Evolutionary conservation across 371 early-diverging fungal genomes (phyloP).

Genomic region (Lichtheimia ornata): DNA sequence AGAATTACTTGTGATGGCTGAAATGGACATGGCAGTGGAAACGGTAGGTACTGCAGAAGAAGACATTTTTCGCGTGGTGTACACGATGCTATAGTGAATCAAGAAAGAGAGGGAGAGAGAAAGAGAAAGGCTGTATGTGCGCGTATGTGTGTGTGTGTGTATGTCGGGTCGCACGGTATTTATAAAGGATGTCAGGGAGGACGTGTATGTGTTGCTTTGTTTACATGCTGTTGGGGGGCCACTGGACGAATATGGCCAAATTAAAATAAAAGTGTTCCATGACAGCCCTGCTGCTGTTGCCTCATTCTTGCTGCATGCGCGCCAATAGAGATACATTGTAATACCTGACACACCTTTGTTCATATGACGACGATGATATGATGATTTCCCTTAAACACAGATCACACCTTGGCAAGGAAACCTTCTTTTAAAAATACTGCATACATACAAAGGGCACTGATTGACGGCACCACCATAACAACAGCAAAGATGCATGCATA

Average conservation of each 20-base stretch:
- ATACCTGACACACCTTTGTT: constrained; percentile 4
- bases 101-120: background rate
- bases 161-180: too few species aligned
- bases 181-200: too few species aligned
- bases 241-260: constrained; percentile 4
- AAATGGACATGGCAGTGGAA: constrained; percentile 34
- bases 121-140: background rate
- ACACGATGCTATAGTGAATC: background rate
- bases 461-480: background rate
- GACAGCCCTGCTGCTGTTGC: constrained; percentile 4
- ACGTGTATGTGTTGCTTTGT: too few species aligned
- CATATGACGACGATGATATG: background rate
- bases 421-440: background rate
- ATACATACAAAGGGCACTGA: background rate
- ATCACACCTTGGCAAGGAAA: background rate
- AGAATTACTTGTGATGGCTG: constrained; percentile 28
- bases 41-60: background rate
- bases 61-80: background rate
- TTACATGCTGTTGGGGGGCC: too few species aligned
- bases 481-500: background rate
- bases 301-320: background rate
- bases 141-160: background rate
- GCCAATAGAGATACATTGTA: constrained; percentile 7
- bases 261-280: constrained; percentile 6
- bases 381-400: too few species aligned